These are phyloP conservation scores for Corynespora cassiicola DNA, from an alignment of 2,329 filamentous ascomycete genomes.

Conservation along the genomic window DNA sequence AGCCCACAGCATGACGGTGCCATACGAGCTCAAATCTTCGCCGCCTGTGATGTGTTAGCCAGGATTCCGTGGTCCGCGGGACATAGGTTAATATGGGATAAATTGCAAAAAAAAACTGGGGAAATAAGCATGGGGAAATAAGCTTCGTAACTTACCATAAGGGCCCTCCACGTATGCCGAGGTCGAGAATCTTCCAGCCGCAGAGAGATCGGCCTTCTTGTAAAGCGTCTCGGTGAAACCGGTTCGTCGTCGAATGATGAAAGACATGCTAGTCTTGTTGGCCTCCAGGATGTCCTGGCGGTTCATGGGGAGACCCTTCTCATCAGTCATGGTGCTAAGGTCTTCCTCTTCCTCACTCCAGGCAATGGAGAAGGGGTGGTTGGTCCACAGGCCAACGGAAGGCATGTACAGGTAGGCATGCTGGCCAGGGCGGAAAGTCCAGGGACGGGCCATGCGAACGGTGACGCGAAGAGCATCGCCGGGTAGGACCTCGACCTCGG, in stretches of 20 bases:
- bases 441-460: conserved; percentile 76
- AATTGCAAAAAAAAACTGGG: conserved; percentile 23
- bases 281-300: conserved; percentile 59
- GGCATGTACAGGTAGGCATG: conserved; percentile 84
- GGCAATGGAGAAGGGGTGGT: conserved; percentile 79
- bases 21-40: conserved; percentile 88
- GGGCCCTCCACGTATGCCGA: conserved; percentile 86
- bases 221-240: conserved; percentile 87
- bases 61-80: conserved; percentile 17
- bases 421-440: conserved; percentile 76
- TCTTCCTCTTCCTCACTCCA: conserved; percentile 72
- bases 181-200: conserved; percentile 64
- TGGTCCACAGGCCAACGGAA: conserved; percentile 73
- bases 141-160: conserved; percentile 60
- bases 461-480: conserved; percentile 78
- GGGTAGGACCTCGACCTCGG: conserved; percentile 76
- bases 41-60: conserved; percentile 59
- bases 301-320: conserved; percentile 56
- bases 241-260: conserved; percentile 85
- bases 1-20: conserved; percentile 87
- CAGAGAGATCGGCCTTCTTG: conserved; percentile 66
- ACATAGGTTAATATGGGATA: conserved; percentile 29
- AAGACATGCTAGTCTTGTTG: conserved; percentile 69
- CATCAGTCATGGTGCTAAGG: conserved; percentile 39
- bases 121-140: conserved; percentile 25